phyloP scores from a whole-genome alignment of 139 green algal species.

The Chara braunii region DNA sequence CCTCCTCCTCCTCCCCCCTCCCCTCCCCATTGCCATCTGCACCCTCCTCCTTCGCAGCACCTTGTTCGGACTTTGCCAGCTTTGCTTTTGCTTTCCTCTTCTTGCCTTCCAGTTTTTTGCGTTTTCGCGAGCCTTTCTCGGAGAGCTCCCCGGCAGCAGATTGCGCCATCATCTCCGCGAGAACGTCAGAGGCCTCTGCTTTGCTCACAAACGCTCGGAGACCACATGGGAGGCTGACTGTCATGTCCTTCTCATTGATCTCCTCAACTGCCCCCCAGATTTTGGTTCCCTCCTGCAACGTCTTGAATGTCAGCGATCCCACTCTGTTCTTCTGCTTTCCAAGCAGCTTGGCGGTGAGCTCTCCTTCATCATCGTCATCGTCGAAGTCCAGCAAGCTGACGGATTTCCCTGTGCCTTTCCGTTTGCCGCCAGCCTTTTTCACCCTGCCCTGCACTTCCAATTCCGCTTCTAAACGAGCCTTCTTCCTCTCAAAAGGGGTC shows the following conservation, averaged over 20 bases:
- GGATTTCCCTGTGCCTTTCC: neutral
- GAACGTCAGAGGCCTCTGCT: conserved; percentile 59
- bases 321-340: conserved; percentile 24
- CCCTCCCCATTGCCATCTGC: neutral
- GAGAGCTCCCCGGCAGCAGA: too few relatives aligned
- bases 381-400: neutral
- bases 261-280: conserved; percentile 51
- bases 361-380: neutral
- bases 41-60: neutral
- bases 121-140: neutral
- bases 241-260: conserved; percentile 53
- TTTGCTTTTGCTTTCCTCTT: neutral
- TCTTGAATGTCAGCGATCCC: conserved; percentile 34
- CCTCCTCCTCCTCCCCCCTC: neutral
- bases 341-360: neutral
- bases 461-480: conserved; percentile 25
- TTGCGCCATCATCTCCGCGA: neutral
- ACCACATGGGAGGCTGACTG: conserved; percentile 71
- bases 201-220: conserved; percentile 55
- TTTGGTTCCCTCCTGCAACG: neutral
- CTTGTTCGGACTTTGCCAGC: neutral
- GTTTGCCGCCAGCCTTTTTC: neutral
- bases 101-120: neutral
- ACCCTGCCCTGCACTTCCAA: conserved; percentile 1
- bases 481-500: conserved; percentile 14